Evolutionary conservation across 2,329 filamentous ascomycete genomes (phyloP).

Genomic region (Neopestalotiopsis rosae): DNA sequence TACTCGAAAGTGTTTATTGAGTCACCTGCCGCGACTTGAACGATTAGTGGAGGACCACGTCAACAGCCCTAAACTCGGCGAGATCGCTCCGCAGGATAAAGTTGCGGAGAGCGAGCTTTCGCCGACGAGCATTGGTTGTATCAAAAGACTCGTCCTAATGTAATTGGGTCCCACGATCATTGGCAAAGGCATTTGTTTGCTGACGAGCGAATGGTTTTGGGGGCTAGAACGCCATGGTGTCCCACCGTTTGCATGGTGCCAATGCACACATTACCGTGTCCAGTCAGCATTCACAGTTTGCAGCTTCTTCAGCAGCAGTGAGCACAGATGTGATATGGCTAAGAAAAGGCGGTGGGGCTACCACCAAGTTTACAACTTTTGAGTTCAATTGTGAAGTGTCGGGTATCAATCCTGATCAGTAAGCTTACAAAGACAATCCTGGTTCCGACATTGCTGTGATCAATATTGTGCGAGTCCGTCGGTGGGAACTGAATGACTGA

Average conservation of each 20-base stretch:
- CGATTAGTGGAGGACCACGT: background rate
- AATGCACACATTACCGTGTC: background rate
- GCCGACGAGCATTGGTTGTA: background rate
- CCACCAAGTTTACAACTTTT: background rate
- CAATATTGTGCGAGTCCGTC: background rate
- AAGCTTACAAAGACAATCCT: background rate
- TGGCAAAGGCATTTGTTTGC: background rate
- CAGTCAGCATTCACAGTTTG: background rate
- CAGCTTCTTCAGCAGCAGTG: background rate
- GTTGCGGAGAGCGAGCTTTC: background rate
- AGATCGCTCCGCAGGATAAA: background rate
- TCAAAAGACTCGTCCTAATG: background rate
- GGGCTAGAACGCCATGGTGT: background rate
- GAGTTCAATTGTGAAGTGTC: background rate
- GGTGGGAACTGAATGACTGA: background rate
- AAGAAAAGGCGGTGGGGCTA: background rate
- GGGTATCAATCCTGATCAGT: background rate
- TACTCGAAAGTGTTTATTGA: background rate
- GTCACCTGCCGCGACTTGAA: background rate
- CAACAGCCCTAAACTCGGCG: conserved; percentile 15
- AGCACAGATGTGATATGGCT: background rate
- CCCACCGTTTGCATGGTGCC: background rate
- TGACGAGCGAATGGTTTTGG: background rate
- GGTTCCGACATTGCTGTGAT: background rate
- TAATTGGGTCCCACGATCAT: background rate